Evolutionary conservation across 495 filamentous ascomycete species (phyloP), one percentile per base, ranked within the genome.

Genomic region (Aspergillus coremiiformis): DNA sequence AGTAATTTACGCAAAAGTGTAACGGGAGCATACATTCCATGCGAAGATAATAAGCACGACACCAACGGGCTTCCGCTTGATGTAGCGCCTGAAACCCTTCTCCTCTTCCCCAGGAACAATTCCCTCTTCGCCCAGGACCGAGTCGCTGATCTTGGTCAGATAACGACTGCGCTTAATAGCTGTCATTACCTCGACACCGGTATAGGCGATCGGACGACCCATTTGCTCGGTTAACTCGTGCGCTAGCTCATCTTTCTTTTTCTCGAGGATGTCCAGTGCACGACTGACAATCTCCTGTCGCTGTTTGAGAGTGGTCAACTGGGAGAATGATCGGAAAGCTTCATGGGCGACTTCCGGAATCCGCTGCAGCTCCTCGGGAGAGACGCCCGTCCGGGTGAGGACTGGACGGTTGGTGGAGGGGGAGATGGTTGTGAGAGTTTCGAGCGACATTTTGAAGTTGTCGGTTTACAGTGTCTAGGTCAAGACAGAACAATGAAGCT

Each of bases 201-300:
- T 85, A 61, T 93, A 96, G 11, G 85, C 80, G 48, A 95, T 93
- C 15, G 91, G 91, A 14, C 91, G 78, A 47, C 91, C 91, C 91
- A 96, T 96, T 71, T 96, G 89, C 69, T 91, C 84, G 0, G 89
- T 95, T 32, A 96, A 67, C 63, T 95, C 90, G 51, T 74, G 76
- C 4, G 83, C 89, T n/a, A 96, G 70, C 21, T 82, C 84, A 85
- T 95, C 86, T 59, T 88, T 75, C 58, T 79, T 83, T 35, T 82
- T 73, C 4, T 69, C 69, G 24, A 96, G 73, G 8, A 89, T 65
- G 39, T 80, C 68, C 12, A 96, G 66, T 1, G 90, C 89, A 56
- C 84, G 86, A 54, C 75, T 78, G 55, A 95, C 82, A 51, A 94
- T 89, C 41, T 76, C 76, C 61, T 94, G 83, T 22, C 91, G 80